Percentiles rank a stretch among this genome's conserved stretches.
phyloP scores from a whole-genome alignment of 192 early-diverging fungal genomes.

The Backusella australiensis region DNA sequence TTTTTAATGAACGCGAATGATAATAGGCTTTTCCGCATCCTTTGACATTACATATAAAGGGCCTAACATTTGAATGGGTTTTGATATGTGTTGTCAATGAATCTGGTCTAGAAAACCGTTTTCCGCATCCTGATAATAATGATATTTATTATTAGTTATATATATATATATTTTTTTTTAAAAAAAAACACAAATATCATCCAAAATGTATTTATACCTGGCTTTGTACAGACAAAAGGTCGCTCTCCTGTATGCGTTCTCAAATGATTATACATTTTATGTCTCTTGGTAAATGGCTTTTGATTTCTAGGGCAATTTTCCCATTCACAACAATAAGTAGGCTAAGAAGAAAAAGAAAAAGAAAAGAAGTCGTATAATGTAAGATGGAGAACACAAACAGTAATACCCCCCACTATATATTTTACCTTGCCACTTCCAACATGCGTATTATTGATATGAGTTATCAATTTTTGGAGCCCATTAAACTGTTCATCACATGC shows the following conservation, averaged over 20 bases:
- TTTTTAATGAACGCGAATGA: conserved; percentile 57
- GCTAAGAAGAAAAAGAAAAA: conserved; percentile 15
- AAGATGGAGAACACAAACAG: not conserved
- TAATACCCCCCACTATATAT: not conserved
- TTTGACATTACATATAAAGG: conserved; percentile 47
- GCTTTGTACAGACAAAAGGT: conserved; percentile 62
- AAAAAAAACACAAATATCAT: not conserved
- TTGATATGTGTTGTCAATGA: conserved; percentile 56
- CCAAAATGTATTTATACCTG: conserved; percentile 19
- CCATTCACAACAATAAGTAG: conserved; percentile 50
- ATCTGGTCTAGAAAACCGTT: conserved; percentile 71
- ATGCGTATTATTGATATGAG: conserved; percentile 50
- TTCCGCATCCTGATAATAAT: conserved; percentile 51
- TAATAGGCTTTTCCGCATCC: conserved; percentile 61
- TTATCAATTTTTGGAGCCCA: conserved; percentile 44
- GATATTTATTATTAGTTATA: not conserved
- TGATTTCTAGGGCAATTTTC: conserved; percentile 47
- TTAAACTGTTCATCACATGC: conserved; percentile 43
- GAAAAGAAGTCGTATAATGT: not conserved
- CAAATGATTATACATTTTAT: conserved; percentile 70
- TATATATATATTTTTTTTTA: too few species aligned
- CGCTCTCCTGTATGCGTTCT: conserved; percentile 75
- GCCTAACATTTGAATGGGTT: conserved; percentile 54
- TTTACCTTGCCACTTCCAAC: conserved; percentile 57
- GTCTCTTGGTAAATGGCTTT: conserved; percentile 67